phyloP scores from a whole-genome alignment of 1,284 basidiomycete species.

The Sporisorium exsertum region DNA sequence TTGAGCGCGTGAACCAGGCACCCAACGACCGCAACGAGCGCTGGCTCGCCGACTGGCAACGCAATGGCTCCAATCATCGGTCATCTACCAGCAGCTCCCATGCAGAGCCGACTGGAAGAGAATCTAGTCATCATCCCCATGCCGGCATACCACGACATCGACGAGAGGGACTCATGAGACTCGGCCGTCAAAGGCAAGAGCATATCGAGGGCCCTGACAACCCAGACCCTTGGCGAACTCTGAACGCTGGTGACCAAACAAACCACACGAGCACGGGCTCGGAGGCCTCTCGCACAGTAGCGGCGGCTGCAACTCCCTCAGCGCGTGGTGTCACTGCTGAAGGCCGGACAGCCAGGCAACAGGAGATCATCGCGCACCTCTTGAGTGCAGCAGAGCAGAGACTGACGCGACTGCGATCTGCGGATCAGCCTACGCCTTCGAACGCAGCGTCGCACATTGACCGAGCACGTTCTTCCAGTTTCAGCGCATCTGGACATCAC shows the following conservation, averaged over 20 bases:
- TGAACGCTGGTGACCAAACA: too few species aligned
- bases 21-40: slow-evolving; percentile 21
- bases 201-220: slow-evolving; percentile 9
- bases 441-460: background rate
- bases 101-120: background rate
- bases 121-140: background rate
- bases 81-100: background rate
- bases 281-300: background rate
- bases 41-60: slow-evolving; percentile 39
- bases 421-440: slow-evolving; percentile 8
- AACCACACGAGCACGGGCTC: background rate
- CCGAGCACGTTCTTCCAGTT: slow-evolving; percentile 7
- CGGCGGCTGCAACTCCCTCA: background rate
- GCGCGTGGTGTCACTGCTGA: background rate
- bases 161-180: slow-evolving; percentile 30
- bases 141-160: slow-evolving; percentile 34
- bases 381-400: slow-evolving; percentile 32
- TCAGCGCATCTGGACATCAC: slow-evolving; percentile 11
- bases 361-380: slow-evolving; percentile 40
- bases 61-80: slow-evolving; percentile 5
- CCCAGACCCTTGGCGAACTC: background rate
- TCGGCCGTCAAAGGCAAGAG: slow-evolving; percentile 28
- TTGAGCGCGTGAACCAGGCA: slow-evolving; percentile 39
- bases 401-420: slow-evolving; percentile 11
- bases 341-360: slow-evolving; percentile 17